Conservation (phyloP, 306 rosid genomes). For the Prunus kanzakura region DNA sequence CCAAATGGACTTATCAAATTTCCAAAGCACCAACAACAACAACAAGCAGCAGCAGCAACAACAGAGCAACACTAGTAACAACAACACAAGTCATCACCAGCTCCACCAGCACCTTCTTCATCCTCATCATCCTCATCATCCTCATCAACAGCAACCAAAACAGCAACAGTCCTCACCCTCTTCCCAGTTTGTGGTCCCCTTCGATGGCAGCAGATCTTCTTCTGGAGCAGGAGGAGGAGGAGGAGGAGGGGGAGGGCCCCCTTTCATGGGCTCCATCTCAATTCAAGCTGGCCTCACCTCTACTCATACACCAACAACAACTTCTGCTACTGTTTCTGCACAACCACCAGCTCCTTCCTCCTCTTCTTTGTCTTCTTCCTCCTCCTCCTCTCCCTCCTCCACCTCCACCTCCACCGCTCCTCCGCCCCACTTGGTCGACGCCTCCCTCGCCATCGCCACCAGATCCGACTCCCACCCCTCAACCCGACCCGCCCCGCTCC, state of each 20-base stretch:
- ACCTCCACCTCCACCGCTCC: constrained; percentile 35
- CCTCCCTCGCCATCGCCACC: constrained; percentile 87
- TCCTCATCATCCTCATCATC: neutral
- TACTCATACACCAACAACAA: neutral
- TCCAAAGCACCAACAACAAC: constrained; percentile 56
- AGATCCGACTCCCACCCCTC: constrained; percentile 54
- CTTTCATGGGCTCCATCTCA: constrained; percentile 66
- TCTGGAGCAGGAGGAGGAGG: constrained; percentile 7
- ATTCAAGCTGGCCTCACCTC: constrained; percentile 39
- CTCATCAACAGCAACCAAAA: constrained; percentile 12
- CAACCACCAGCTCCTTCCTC: constrained; percentile 22
- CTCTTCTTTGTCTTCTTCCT: constrained; percentile 25
- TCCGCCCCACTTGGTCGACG: constrained; percentile 56
- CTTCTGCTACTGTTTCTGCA: constrained; percentile 5
- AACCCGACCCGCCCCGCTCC: constrained; percentile 22
- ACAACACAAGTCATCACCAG: constrained; percentile 24
- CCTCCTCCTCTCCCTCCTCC: constrained; percentile 31
- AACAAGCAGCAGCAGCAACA: constrained; percentile 41
- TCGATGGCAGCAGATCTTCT: constrained; percentile 52
- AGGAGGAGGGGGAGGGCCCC: constrained; percentile 21
- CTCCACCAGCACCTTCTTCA: constrained; percentile 31
- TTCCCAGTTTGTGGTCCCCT: constrained; percentile 55
- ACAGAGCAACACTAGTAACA: constrained; percentile 8
- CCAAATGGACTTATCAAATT: constrained; percentile 77
- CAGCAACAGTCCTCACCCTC: constrained; percentile 34